phyloP scores from a whole-genome alignment of 2,329 filamentous ascomycete species.

The Bimuria novae-zelandiae region DNA sequence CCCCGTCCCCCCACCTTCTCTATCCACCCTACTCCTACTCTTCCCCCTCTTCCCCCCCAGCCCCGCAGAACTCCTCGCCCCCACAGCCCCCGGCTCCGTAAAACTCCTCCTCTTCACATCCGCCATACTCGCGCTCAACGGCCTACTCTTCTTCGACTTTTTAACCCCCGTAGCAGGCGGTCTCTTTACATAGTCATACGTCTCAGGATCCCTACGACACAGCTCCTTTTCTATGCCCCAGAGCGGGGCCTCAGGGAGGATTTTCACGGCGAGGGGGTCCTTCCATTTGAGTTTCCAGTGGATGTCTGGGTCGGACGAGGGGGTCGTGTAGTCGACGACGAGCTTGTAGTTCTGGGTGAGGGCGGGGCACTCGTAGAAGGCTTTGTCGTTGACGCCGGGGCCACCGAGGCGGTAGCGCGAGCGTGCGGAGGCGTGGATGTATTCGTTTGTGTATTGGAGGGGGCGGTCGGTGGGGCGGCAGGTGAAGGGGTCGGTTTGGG shows the following conservation, averaged over 20 bases:
- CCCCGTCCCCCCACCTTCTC: constrained; percentile 3
- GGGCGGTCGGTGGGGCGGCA: constrained; percentile 49
- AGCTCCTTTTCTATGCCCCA: constrained; percentile 52
- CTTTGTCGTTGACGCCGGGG: constrained; percentile 52
- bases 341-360: constrained; percentile 55
- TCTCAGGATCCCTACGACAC: constrained; percentile 47
- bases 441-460: constrained; percentile 56
- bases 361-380: constrained; percentile 50
- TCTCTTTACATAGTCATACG: constrained; percentile 46
- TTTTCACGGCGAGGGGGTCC: constrained; percentile 43
- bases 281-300: constrained; percentile 49
- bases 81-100: constrained; percentile 19
- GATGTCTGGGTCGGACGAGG: constrained; percentile 45
- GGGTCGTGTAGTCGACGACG: constrained; percentile 48
- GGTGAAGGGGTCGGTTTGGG: constrained; percentile 50
- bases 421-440: constrained; percentile 56
- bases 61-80: constrained; percentile 15
- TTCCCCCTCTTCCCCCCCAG: constrained; percentile 17
- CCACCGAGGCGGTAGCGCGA: constrained; percentile 51
- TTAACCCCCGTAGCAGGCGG: constrained; percentile 36
- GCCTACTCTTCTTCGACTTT: constrained; percentile 19
- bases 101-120: constrained; percentile 20
- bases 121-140: no score
- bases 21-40: constrained; percentile 17
- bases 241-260: constrained; percentile 52